These are phyloP conservation scores for Simplicillium sp. DNA, from an alignment of 2,329 filamentous ascomycete species.

Conservation along the genomic window DNA sequence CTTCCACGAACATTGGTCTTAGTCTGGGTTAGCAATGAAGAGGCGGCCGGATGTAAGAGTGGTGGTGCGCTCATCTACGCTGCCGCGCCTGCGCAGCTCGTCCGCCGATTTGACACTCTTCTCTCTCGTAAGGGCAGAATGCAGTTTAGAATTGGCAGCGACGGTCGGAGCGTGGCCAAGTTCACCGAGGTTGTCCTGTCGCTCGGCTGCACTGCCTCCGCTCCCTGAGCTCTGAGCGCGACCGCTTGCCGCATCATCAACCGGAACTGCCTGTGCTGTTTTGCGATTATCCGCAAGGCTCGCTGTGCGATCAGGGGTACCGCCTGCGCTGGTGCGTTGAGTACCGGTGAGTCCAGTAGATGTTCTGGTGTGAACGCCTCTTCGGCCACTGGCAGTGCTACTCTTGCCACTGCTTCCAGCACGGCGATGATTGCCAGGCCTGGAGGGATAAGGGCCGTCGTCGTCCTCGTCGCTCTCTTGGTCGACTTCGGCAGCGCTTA, in stretches of 20 bases:
- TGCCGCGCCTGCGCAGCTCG: slow-evolving; percentile 66
- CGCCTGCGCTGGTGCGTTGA: slow-evolving; percentile 40
- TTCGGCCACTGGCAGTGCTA: slow-evolving; percentile 48
- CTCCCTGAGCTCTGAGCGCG: slow-evolving; percentile 42
- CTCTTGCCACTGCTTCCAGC: slow-evolving; percentile 70
- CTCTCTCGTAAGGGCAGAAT: slow-evolving; percentile 50
- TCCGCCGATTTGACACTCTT: slow-evolving; percentile 60
- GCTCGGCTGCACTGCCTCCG: slow-evolving; percentile 45
- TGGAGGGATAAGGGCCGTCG: slow-evolving; percentile 34
- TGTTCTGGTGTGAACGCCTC: slow-evolving; percentile 38
- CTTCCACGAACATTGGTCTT: slow-evolving; percentile 11
- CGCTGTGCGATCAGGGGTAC: slow-evolving; percentile 45
- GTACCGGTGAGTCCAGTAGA: slow-evolving; percentile 31
- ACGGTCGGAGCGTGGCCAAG: slow-evolving; percentile 38
- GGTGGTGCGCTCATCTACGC: slow-evolving; percentile 73
- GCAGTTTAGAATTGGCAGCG: slow-evolving; percentile 48
- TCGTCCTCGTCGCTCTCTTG: slow-evolving; percentile 77
- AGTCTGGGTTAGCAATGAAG: slow-evolving; percentile 81
- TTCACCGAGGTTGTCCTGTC: slow-evolving; percentile 51
- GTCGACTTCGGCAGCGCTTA: slow-evolving; percentile 93
- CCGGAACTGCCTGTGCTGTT: slow-evolving; percentile 15
- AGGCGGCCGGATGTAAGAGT: slow-evolving; percentile 65
- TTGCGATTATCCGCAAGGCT: slow-evolving; percentile 38
- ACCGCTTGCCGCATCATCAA: slow-evolving; percentile 34
- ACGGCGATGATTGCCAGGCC: slow-evolving; percentile 52